These are phyloP conservation scores for Nematocida sp. DNA, from an alignment of 371 early-diverging fungal species.

Conservation along the genomic window DNA sequence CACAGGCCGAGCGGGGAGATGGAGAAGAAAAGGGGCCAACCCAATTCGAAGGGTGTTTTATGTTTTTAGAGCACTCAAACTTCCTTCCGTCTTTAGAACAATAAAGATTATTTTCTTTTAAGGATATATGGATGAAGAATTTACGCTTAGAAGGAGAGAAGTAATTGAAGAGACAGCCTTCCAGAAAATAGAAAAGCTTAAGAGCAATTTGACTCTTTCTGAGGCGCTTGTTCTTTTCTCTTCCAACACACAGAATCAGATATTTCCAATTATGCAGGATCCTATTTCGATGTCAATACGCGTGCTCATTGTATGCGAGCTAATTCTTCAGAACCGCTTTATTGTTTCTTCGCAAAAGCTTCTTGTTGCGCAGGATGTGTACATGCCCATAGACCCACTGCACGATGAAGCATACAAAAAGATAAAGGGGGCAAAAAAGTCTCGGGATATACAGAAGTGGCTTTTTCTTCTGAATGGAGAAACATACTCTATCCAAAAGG, in stretches of 20 bases:
- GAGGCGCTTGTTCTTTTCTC: conserved; percentile 43
- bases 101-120: conserved; percentile 53
- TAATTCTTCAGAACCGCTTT: conserved; percentile 4
- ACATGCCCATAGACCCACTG: conserved; percentile 10
- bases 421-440: conserved; percentile 6
- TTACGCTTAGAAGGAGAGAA: conserved; percentile 46
- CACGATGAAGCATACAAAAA: conserved; percentile 31
- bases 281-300: conserved; percentile 40
- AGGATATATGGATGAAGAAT: conserved; percentile 24
- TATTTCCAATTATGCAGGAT: conserved; percentile 17
- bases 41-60: conserved; percentile 31
- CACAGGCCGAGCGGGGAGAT: conserved; percentile 15
- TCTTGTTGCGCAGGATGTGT: not conserved
- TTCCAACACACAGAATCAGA: not conserved
- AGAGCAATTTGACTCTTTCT: conserved; percentile 19
- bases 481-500: conserved; percentile 11
- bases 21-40: not conserved
- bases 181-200: not conserved
- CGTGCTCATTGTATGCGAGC: conserved; percentile 33
- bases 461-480: conserved; percentile 45
- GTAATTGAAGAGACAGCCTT: conserved; percentile 21
- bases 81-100: conserved; percentile 1
- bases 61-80: conserved; percentile 33
- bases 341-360: not conserved
- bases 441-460: conserved; percentile 24